phyloP scores from a whole-genome alignment of 1,284 basidiomycete genomes.

The Sanghuangporus weigelae region DNA sequence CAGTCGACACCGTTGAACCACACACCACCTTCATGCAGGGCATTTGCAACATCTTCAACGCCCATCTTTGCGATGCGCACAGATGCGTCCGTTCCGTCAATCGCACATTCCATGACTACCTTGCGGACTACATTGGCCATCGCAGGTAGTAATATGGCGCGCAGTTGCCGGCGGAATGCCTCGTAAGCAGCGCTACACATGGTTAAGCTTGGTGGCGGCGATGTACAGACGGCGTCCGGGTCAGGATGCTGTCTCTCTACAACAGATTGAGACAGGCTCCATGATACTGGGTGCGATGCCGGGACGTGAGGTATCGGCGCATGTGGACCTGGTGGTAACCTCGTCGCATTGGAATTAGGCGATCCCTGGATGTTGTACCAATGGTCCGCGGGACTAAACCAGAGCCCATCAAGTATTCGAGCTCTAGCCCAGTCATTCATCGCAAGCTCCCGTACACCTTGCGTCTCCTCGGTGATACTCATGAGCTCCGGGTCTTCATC shows the following conservation, averaged over 20 bases:
- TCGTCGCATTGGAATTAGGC: slow-evolving; percentile 9
- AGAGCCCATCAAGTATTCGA: slow-evolving; percentile 66
- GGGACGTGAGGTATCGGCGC: slow-evolving; percentile 34
- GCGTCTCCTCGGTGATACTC: slow-evolving; percentile 54
- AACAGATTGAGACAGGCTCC: slow-evolving; percentile 36
- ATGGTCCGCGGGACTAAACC: slow-evolving; percentile 65
- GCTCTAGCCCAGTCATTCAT: slow-evolving; percentile 67
- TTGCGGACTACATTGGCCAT: slow-evolving; percentile 63
- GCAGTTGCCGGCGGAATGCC: slow-evolving; percentile 51
- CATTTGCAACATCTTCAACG: slow-evolving; percentile 52
- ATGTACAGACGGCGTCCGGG: slow-evolving; percentile 36
- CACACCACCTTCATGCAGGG: slow-evolving; percentile 50
- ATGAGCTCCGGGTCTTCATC: slow-evolving; percentile 52
- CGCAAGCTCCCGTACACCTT: slow-evolving; percentile 56
- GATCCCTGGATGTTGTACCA: slow-evolving; percentile 37
- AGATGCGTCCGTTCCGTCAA: slow-evolving; percentile 37
- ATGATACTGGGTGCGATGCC: slow-evolving; percentile 63
- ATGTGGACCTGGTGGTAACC: neutral
- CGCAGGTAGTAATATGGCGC: slow-evolving; percentile 51
- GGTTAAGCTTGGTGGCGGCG: slow-evolving; percentile 47
- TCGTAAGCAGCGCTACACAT: slow-evolving; percentile 56
- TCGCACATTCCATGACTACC: slow-evolving; percentile 54
- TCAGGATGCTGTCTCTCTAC: slow-evolving; percentile 41
- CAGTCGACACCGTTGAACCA: slow-evolving; percentile 70
- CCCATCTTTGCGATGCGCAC: slow-evolving; percentile 47